Evolutionary conservation across 768 basidiomycete species (phyloP), one percentile per base, ranked within the genome.

Genomic region (Xerocomus brunneocitrinus): DNA sequence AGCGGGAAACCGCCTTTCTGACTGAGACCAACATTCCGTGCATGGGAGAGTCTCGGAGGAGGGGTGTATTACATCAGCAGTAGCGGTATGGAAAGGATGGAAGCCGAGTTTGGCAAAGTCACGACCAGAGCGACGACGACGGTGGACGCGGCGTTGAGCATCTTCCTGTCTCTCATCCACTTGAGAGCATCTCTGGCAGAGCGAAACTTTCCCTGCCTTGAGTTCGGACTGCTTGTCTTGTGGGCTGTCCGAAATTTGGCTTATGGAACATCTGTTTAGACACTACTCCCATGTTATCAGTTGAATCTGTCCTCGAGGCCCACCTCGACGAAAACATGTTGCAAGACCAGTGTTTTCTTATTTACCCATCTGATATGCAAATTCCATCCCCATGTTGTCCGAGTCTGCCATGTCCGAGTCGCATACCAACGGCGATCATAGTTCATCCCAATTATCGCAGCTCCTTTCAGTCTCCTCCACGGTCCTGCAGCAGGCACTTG

Each of bases 201-300:
- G 52, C 34, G 65, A 80, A 50, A 44, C 32, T 22, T 19, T 30
- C 71, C 84, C 85, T 78, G 72, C 86, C 80, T 87, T 89, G 88
- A 89, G 88, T 89, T 89, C 84, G 86, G 76, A 66, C 73, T 66
- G 68, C 77, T 77, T 38, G 58, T 72, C 34, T 42, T 48, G 57
- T 82, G 82, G 80, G 80, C 74, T 72, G 74, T 76, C 76, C 81
- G 87, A 85, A 91, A 90, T 91, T 91, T 74, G 81, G 86, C 71
- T 73, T 81, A 85, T 69, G 85, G 76, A 74, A 87, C 77, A 89
- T 74, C 54, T 19, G 19, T 19, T 57, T 54, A 46, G 44, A 57
- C 45, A 48, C 47, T 19, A 42, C 43, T 41, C 36, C 51, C 46
- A 46, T 59, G 57, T 45, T 55, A 60, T 57, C 55, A 49, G 49